These are phyloP conservation scores for Carex cristatella DNA, from an alignment of 176 grass and related monocot genomes.

Conservation along the genomic window DNA sequence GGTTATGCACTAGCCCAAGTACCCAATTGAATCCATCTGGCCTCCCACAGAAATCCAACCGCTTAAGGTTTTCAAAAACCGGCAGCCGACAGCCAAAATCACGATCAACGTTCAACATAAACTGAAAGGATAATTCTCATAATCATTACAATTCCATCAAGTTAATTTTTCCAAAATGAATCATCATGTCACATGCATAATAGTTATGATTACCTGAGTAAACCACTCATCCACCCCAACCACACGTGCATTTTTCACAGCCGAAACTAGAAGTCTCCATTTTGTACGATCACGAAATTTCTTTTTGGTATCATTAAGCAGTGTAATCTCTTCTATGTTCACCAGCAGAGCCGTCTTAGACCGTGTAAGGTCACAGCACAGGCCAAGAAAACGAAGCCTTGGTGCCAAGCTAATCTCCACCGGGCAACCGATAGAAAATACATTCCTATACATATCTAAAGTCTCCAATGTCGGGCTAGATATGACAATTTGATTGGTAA, in stretches of 20 bases:
- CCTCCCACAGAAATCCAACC: not conserved
- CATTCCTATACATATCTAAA: conserved; percentile 11
- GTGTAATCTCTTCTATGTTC: not conserved
- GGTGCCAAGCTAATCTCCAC: not conserved
- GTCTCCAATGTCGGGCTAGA: not conserved
- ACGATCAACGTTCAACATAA: not conserved
- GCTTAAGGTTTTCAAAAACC: not conserved
- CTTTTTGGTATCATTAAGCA: not conserved
- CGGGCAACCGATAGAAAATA: not conserved
- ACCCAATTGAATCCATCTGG: not conserved
- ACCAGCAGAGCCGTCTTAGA: not conserved
- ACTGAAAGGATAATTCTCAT: not conserved
- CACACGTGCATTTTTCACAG: not conserved
- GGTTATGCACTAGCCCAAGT: not conserved
- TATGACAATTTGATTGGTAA: not conserved
- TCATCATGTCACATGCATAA: not conserved
- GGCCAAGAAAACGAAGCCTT: not conserved
- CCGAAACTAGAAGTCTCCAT: not conserved
- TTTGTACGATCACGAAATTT: not conserved
- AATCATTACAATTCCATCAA: not conserved
- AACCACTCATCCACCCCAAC: not conserved
- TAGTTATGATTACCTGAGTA: not conserved
- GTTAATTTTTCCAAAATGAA: not conserved
- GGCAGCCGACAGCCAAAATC: not conserved
- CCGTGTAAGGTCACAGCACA: not conserved